Percentiles rank a stretch among this genome's conserved stretches.
Evolutionary conservation across 805 yeast species (phyloP).

Genomic region (Priceomyces haplophilus): DNA sequence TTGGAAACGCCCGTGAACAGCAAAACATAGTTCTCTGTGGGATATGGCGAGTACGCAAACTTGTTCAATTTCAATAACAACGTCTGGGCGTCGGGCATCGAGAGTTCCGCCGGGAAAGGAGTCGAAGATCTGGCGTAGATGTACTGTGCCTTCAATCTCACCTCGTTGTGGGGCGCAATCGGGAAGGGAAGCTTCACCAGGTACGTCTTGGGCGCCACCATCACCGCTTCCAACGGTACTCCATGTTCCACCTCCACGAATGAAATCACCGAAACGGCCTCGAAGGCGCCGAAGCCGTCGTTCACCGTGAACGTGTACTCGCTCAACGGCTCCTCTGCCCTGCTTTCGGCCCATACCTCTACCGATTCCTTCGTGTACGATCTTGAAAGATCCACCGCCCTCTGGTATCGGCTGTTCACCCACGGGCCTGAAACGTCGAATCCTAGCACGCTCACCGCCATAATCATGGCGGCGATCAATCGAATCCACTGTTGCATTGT

Average conservation of each 20-base stretch:
- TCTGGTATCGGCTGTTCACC: slow-evolving; percentile 56
- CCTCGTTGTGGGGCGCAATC: slow-evolving; percentile 57
- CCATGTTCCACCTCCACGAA: slow-evolving; percentile 34
- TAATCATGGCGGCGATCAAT: neutral
- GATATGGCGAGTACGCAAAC: slow-evolving; percentile 60
- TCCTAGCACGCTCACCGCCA: neutral
- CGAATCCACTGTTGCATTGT: slow-evolving; percentile 4
- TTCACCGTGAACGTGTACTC: slow-evolving; percentile 57
- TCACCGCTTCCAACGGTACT: slow-evolving; percentile 16
- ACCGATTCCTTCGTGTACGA: slow-evolving; percentile 64
- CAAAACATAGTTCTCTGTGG: slow-evolving; percentile 47
- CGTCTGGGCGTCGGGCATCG: slow-evolving; percentile 58
- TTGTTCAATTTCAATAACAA: slow-evolving; percentile 53
- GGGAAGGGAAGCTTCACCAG: slow-evolving; percentile 58
- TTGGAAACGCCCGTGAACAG: slow-evolving; percentile 43
- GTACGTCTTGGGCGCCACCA: slow-evolving; percentile 26
- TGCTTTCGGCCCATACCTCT: slow-evolving; percentile 56
- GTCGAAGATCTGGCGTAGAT: slow-evolving; percentile 45
- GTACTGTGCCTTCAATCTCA: slow-evolving; percentile 47
- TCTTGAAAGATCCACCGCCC: slow-evolving; percentile 61
- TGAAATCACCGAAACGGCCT: slow-evolving; percentile 42
- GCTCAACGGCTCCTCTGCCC: slow-evolving; percentile 49
- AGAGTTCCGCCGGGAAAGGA: slow-evolving; percentile 65
- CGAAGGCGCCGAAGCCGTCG: slow-evolving; percentile 46
- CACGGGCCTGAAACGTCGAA: slow-evolving; percentile 23